Percentiles rank a stretch among this genome's conserved stretches.
These are phyloP conservation scores for Apium graveolens DNA, from an alignment of 129 eudicot species.

Conservation along the genomic window DNA sequence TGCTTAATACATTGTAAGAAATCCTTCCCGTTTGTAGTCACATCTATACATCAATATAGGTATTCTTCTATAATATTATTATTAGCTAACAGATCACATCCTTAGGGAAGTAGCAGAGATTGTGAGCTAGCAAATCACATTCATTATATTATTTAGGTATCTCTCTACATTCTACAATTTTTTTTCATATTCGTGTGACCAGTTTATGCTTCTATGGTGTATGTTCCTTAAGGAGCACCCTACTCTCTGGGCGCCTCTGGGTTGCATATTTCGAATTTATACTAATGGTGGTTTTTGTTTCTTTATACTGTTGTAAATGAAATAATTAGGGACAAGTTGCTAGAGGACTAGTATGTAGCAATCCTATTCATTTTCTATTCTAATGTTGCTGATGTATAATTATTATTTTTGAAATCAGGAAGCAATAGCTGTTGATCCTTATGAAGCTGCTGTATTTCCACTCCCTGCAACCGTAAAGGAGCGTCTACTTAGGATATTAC, in stretches of 20 bases:
- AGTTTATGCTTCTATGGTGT: neutral
- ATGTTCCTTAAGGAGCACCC: neutral
- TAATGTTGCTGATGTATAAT: neutral
- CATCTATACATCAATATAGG: neutral
- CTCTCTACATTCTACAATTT: neutral
- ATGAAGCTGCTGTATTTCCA: constrained; percentile 71
- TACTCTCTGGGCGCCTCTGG: neutral
- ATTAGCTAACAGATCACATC: neutral
- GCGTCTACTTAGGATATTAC: constrained; percentile 68
- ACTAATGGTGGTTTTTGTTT: neutral
- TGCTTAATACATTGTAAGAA: neutral
- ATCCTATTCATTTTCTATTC: neutral
- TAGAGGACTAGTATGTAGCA: neutral
- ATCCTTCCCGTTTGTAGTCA: neutral
- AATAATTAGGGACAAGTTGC: neutral
- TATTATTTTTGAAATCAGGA: constrained; percentile 29
- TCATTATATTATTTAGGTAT: neutral
- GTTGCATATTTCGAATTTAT: neutral
- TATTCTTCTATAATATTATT: neutral
- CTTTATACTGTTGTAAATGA: neutral
- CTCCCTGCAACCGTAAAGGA: constrained; percentile 68
- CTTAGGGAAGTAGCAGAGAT: too few species aligned
- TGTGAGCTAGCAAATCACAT: neutral
- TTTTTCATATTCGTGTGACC: neutral
- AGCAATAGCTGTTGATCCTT: constrained; percentile 48